Base-by-base conservation (phyloP, 495 filamentous ascomycete genomes). In the Penicillium silybi region DNA sequence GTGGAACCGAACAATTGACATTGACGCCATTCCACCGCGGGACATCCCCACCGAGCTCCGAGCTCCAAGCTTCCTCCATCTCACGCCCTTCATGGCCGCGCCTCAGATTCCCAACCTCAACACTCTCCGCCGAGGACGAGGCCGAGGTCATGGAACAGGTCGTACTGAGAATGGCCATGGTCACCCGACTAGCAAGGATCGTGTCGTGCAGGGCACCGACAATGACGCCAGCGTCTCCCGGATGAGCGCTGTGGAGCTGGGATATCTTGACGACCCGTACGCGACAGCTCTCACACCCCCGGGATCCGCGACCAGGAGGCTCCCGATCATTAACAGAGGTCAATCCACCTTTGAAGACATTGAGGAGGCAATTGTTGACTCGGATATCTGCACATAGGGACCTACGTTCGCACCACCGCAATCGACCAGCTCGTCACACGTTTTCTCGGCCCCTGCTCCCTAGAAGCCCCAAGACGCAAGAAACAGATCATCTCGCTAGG, bases 251-350 rank as follows among this genome's bases (percentile, higher is more conserved):
- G 90, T 96, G 11, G 76, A 84, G 46, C 67, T 90, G n/a, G 91
- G 90, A 44, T 97, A 97, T 68, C 76, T 97, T 0, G 68, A 87
- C 17, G 93, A 98, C 64, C 80, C 81, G 0, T 97, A 85, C 70
- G 90, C 90, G 3, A 66, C 64, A 41, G 67, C 73, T 20, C 87
- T 98, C 61, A 80, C 81, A 3, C 72, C 74, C 34, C 73, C 72
- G 5, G 69, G 61, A 1, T 55, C 60, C 26, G 68, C 69, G 39
- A 70, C 64, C 11, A 72, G 85, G 41, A 79, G 91, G 41, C 71
- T 91, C 23, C 93, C 93, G 38, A 91, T 97, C 38, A 96, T 97
- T 52, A 97, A 97, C 66, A 71, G 93, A 81, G 92, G 90, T 91
- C 66, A 56, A 13, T 25, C 34, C 10, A 19, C 0, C 22, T 19